Evolutionary conservation across 805 yeast species (phyloP).

Genomic region (Zygosaccharomyces bisporus): DNA sequence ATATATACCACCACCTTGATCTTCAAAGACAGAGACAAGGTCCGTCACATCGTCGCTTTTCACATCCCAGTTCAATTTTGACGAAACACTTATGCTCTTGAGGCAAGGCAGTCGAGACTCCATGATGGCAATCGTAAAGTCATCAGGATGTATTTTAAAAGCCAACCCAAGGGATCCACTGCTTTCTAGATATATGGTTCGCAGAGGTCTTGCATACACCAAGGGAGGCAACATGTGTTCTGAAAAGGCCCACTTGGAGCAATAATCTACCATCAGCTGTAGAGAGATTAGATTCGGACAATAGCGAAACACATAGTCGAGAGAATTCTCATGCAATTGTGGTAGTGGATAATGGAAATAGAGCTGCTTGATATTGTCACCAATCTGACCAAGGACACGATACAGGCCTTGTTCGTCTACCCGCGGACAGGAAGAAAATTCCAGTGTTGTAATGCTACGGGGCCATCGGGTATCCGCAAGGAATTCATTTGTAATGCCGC

Average conservation of each 20-base stretch:
- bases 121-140: constrained; percentile 75
- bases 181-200: constrained; percentile 66
- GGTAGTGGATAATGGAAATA: constrained; percentile 89
- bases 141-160: constrained; percentile 81
- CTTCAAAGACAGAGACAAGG: constrained; percentile 65
- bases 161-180: constrained; percentile 85
- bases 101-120: constrained; percentile 73
- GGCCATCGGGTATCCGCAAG: constrained; percentile 71
- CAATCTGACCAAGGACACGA: constrained; percentile 57
- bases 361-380: constrained; percentile 58
- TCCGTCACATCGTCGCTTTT: constrained; percentile 57
- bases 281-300: constrained; percentile 70
- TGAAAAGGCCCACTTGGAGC: constrained; percentile 46
- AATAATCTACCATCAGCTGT: constrained; percentile 77
- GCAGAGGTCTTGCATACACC: constrained; percentile 39
- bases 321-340: constrained; percentile 57
- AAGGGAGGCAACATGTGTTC: constrained; percentile 43
- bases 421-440: constrained; percentile 84
- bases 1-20: constrained; percentile 73
- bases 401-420: constrained; percentile 63
- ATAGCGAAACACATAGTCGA: constrained; percentile 67
- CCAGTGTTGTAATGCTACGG: constrained; percentile 59
- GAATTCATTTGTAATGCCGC: constrained; percentile 85
- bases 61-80: constrained; percentile 83
- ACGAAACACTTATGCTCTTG: constrained; percentile 60